phyloP scores from a whole-genome alignment of 2,329 filamentous ascomycete genomes.

The Pochonia chlamydosporia region DNA sequence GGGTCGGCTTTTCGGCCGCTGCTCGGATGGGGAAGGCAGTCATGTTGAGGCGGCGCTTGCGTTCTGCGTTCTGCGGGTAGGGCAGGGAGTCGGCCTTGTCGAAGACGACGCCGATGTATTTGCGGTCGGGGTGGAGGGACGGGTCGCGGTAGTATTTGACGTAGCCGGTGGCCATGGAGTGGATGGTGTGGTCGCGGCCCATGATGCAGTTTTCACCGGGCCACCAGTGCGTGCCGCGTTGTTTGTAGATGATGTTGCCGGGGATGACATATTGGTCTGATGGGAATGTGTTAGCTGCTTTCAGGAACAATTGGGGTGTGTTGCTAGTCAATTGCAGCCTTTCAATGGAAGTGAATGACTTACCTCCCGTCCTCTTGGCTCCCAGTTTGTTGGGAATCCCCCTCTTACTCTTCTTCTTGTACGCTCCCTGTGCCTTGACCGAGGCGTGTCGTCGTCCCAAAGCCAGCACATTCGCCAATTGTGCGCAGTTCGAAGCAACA shows the following conservation, averaged over 20 bases:
- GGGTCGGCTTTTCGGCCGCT: conserved; percentile 26
- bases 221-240: conserved; percentile 90
- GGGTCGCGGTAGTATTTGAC: conserved; percentile 97
- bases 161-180: conserved; percentile 76
- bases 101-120: conserved; percentile 93
- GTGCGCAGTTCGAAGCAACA: conserved; percentile 10
- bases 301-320: no score
- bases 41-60: conserved; percentile 72
- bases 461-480: conserved; percentile 34
- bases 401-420: conserved; percentile 58
- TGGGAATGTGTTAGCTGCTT: conserved; percentile 7
- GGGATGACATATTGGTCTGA: conserved; percentile 90
- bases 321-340: no score
- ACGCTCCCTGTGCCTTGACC: conserved; percentile 60
- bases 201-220: conserved; percentile 93
- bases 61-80: conserved; percentile 65
- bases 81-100: conserved; percentile 77
- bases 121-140: conserved; percentile 70
- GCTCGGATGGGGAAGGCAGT: conserved; percentile 44
- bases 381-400: conserved; percentile 77
- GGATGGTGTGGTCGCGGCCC: conserved; percentile 95
- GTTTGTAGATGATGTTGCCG: conserved; percentile 97
- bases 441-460: conserved; percentile 49
- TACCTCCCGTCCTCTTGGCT: conserved; percentile 87
- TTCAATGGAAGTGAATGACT: no score